Evolutionary conservation across 1,139 yeast species (phyloP), one percentile per base, ranked within the genome.

Genomic region (Kodamaea alishanica): DNA sequence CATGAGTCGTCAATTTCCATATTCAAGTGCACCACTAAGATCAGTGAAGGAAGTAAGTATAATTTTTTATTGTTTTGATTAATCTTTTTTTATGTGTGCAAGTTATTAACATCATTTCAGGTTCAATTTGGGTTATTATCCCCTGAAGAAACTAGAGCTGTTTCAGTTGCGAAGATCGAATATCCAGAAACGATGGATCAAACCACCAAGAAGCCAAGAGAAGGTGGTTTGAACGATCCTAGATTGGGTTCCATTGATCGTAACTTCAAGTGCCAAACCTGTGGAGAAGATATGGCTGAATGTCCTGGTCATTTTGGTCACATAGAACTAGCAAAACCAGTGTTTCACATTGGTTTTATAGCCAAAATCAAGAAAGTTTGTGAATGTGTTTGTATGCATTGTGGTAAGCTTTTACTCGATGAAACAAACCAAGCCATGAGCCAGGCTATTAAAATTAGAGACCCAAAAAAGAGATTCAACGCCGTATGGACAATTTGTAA

Each of bases 241-340:
- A 81, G 97, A 54, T 73, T 94, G 47, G 99, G 99, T 39, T 87
- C 97, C 8, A 92, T 92, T 52, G 99, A 94, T 65, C 81, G 98
- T 62, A 90, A 89, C 61, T 86, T 85, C 74, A 87, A 88, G 69
- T 92, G 99, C 74, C 97, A 90, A 71, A 92, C 99, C 26, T 92
- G 99, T 75, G 95, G 96, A 56, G 98, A 92, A 65, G 96, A 94
- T 56, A 92, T 92, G 97, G 88, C 94, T 44, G 98, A 92, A 61
- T 94, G 99, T 66, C 97, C 97, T 1, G 99, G 99, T 44, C 99
- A 94, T 70, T 94, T 94, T 67, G 99, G 99, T 50, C 98, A 94
- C 60, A 94, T 94, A 45, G 98, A 94, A 61, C 75, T 94, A 49
- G 97, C 98, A 28, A 92, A 90, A 61, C 98, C 99, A 8, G 98